Conservation (phyloP, 208 protist genomes). For the Trypanosoma melophagium region DNA sequence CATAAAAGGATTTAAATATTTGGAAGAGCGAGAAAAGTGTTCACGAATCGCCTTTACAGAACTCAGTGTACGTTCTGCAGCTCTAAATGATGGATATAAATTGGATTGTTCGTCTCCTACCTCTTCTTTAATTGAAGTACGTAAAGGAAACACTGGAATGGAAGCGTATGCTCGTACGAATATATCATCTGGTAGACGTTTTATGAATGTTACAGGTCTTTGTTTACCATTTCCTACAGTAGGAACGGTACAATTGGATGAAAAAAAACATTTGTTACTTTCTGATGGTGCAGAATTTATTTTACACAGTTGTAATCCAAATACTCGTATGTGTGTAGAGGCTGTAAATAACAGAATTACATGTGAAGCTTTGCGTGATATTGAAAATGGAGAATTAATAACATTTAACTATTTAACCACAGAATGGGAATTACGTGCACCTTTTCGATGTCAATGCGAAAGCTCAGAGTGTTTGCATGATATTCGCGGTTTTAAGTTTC, state of each 20-base stretch:
- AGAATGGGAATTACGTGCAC: slow-evolving; percentile 78
- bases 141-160: slow-evolving; percentile 60
- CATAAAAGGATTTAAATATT: slow-evolving; percentile 54
- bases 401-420: slow-evolving; percentile 83
- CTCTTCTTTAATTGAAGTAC: slow-evolving; percentile 49
- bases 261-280: slow-evolving; percentile 71
- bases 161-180: slow-evolving; percentile 48
- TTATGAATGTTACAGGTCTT: slow-evolving; percentile 60
- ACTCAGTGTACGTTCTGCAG: slow-evolving; percentile 45
- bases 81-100: slow-evolving; percentile 47
- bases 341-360: slow-evolving; percentile 64
- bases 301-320: slow-evolving; percentile 84
- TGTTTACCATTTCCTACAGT: slow-evolving; percentile 67
- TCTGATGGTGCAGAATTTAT: slow-evolving; percentile 72
- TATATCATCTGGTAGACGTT: slow-evolving; percentile 56
- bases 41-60: slow-evolving; percentile 48
- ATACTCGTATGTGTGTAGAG: slow-evolving; percentile 66
- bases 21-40: slow-evolving; percentile 34
- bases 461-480: slow-evolving; percentile 53
- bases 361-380: slow-evolving; percentile 73
- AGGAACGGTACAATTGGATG: slow-evolving; percentile 67
- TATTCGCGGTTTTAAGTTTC: slow-evolving; percentile 80
- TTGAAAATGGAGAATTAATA: slow-evolving; percentile 59
- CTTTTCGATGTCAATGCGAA: slow-evolving; percentile 76
- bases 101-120: slow-evolving; percentile 39